Evolutionary conservation across 2,329 filamentous ascomycete genomes (phyloP).

Genomic region (Colletotrichum sp.): DNA sequence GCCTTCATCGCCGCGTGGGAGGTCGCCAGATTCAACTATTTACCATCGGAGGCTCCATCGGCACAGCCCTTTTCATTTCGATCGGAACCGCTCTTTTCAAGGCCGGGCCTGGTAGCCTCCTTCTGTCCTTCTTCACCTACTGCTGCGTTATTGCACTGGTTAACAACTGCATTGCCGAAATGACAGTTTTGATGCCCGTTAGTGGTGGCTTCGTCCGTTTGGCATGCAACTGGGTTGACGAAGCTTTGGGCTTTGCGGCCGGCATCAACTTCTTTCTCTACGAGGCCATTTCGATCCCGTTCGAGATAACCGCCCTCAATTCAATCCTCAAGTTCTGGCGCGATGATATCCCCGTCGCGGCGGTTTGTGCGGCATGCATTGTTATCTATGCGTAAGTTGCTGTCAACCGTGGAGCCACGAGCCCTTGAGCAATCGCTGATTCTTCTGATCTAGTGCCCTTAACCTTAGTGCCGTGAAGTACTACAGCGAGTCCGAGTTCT

Average conservation of each 20-base stretch:
- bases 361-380: slow-evolving; percentile 9
- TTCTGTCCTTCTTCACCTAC: slow-evolving; percentile 4
- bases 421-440: background rate
- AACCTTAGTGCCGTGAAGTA: slow-evolving; percentile 50
- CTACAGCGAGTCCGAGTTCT: slow-evolving; percentile 78
- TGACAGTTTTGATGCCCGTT: slow-evolving; percentile 36
- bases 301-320: slow-evolving; percentile 52
- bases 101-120: background rate
- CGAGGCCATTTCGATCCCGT: slow-evolving; percentile 54
- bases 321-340: slow-evolving; percentile 43
- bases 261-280: slow-evolving; percentile 59
- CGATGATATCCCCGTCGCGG: slow-evolving; percentile 29
- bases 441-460: background rate
- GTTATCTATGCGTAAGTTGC: background rate
- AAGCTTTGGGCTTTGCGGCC: slow-evolving; percentile 49
- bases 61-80: slow-evolving; percentile 2
- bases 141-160: slow-evolving; percentile 36
- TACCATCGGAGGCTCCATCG: slow-evolving; percentile 4
- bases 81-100: slow-evolving; percentile 9
- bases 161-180: slow-evolving; percentile 37
- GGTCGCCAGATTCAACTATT: background rate
- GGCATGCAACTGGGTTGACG: slow-evolving; percentile 55
- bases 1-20: background rate
- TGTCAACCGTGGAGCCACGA: background rate
- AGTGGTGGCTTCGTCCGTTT: slow-evolving; percentile 54